Evolutionary conservation across 1,284 basidiomycete genomes (phyloP).

Genomic region (Ceratobasidium sp.): DNA sequence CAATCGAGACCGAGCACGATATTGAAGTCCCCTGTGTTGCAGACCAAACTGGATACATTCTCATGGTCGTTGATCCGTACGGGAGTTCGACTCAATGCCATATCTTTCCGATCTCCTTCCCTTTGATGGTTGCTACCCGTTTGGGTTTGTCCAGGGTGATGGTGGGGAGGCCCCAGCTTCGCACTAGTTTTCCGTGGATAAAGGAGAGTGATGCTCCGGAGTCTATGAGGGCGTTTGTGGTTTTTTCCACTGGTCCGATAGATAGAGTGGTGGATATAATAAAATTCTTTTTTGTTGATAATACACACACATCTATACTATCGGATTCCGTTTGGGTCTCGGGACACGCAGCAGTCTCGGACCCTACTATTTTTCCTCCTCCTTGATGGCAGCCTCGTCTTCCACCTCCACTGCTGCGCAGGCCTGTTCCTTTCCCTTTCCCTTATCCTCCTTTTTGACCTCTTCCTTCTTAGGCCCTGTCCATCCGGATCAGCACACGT

Average conservation of each 20-base stretch:
- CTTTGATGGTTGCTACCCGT: background rate
- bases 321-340: background rate
- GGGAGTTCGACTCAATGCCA: background rate
- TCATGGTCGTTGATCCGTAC: background rate
- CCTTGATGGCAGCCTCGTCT: background rate
- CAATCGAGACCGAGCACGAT: background rate
- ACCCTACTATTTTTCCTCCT: conserved; percentile 1
- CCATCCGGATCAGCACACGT: conserved; percentile 7
- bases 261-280: background rate
- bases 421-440: background rate
- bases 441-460: background rate
- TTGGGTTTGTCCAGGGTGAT: background rate
- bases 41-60: background rate
- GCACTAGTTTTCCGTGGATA: background rate
- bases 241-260: background rate
- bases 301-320: background rate
- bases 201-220: conserved; percentile 17
- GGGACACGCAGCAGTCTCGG: background rate
- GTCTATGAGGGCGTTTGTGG: conserved; percentile 18
- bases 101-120: background rate
- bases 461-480: background rate
- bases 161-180: background rate
- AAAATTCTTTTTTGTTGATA: background rate
- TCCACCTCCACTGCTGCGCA: background rate
- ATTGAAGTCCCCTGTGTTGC: background rate